Base-by-base conservation (phyloP, 2,329 filamentous ascomycete species). In the Nemania bipapillata region DNA sequence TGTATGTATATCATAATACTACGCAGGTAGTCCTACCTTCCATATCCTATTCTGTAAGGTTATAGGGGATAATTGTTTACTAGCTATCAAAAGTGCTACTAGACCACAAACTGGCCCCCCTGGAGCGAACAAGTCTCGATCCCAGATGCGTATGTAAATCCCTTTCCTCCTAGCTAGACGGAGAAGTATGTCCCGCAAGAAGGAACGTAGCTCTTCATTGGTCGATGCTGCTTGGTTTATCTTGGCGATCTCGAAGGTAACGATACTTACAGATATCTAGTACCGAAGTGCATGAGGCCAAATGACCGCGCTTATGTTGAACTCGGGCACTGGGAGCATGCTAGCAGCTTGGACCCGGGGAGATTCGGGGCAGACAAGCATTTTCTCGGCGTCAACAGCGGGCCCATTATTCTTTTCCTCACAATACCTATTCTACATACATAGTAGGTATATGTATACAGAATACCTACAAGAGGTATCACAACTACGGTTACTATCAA, bases 171-270 rank as follows among this genome's bases (percentile, higher is more conserved):
- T 57, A 20, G 55, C 12, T 26, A 61, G 26, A 50, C 50, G 58
- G 58, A 62, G 40, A 9, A 66, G 37, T 40, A 66, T n/a, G 28
- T 35, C 59, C 58, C 56, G 30, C 26, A 15, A 60, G 42, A 24
- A 52, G 9, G 20, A 47, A 47, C 28, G n/a, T 40, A 59, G 45
- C 55, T 45, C 20, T 15, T 58, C 24, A 69, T 69, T 59, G 59
- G 54, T 30, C 35, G 6, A 49, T 57, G 53, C 30, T 37, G 11
- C 32, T 63, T 52, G 40, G 57, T 63, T 53, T 47, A 59, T 67
- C 58, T 59, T 62, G 40, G 55, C 50, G 61, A 63, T 65, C 60
- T 68, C n/a, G n/a, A 47, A 63, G 49, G 66, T 69, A 59, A 56
- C 56, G 50, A 64, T 60, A 60, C 65, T 11, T 50, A 55, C 49